Evolutionary conservation across 2,329 filamentous ascomycete species (phyloP).

Genomic region (Apiospora rasikravindrae): DNA sequence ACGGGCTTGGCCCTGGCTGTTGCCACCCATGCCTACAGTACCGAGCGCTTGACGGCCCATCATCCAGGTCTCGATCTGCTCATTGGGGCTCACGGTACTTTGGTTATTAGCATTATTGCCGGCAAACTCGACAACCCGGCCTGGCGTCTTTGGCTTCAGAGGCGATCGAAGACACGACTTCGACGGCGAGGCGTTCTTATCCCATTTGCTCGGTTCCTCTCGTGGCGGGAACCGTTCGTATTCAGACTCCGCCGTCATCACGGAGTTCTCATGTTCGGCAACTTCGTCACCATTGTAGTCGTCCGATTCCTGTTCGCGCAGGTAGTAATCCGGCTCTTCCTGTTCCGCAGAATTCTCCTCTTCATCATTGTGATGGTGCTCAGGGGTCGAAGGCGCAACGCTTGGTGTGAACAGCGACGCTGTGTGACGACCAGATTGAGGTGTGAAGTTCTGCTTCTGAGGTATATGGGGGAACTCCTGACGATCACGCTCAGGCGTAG

Average conservation of each 20-base stretch:
- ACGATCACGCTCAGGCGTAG: constrained; percentile 43
- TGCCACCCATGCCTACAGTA: constrained; percentile 20
- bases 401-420: constrained; percentile 46
- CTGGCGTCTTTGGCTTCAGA: constrained; percentile 61
- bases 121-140: constrained; percentile 63
- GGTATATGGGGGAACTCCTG: constrained; percentile 42
- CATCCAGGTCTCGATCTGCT: constrained; percentile 43
- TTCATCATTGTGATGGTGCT: constrained; percentile 18
- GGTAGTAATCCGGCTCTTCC: constrained; percentile 10
- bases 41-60: constrained; percentile 27
- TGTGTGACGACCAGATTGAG: constrained; percentile 42
- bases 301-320: constrained; percentile 12
- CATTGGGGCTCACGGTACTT: constrained; percentile 50
- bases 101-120: constrained; percentile 44
- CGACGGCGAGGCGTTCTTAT: constrained; percentile 57
- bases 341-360: constrained; percentile 18
- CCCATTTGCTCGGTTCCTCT: constrained; percentile 54
- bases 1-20: constrained; percentile 25
- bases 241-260: constrained; percentile 45
- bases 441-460: constrained; percentile 57
- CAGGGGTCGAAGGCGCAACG: constrained; percentile 33
- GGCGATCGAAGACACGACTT: constrained; percentile 65
- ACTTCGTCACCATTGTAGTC: not conserved
- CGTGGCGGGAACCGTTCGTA: constrained; percentile 45
- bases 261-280: constrained; percentile 36